These are phyloP conservation scores for Acer campestre DNA, from an alignment of 345 rosid species.

Conservation along the genomic window DNA sequence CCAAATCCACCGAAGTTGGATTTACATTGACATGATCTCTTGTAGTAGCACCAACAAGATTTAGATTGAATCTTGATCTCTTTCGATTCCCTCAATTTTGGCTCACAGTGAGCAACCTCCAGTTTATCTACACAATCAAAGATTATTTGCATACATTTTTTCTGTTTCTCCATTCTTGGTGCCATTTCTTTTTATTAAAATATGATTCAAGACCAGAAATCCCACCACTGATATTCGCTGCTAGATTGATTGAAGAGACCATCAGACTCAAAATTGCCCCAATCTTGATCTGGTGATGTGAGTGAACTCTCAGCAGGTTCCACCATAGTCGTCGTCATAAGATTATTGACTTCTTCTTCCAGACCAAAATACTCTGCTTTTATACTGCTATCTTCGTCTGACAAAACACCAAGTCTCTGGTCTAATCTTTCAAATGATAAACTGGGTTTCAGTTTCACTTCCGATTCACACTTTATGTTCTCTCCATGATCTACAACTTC, in stretches of 20 bases:
- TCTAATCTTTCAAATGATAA: conserved; percentile 35
- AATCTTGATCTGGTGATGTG: conserved; percentile 65
- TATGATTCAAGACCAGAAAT: conserved; percentile 58
- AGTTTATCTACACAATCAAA: conserved; percentile 1
- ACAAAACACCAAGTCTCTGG: conserved; percentile 34
- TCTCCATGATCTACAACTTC: conserved; percentile 57
- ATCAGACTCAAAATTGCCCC: conserved; percentile 63
- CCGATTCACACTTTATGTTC: conserved; percentile 30
- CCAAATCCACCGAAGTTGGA: conserved; percentile 9
- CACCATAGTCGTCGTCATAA: conserved; percentile 44
- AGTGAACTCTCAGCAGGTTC: conserved; percentile 62
- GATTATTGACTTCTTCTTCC: conserved; percentile 48
- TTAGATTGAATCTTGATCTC: neutral
- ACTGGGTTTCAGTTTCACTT: conserved; percentile 36
- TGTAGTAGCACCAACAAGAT: conserved; percentile 1
- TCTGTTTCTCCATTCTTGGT: no score
- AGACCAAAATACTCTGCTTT: conserved; percentile 62
- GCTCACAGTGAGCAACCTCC: neutral
- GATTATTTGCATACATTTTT: conserved; percentile 24
- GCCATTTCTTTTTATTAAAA: no score
- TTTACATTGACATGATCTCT: neutral
- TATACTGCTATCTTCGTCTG: conserved; percentile 48
- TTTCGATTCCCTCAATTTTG: conserved; percentile 1
- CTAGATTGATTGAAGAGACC: conserved; percentile 57
- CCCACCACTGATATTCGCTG: conserved; percentile 68